phyloP scores from a whole-genome alignment of 2,329 filamentous ascomycete species.

The Rosellinia necatrix region DNA sequence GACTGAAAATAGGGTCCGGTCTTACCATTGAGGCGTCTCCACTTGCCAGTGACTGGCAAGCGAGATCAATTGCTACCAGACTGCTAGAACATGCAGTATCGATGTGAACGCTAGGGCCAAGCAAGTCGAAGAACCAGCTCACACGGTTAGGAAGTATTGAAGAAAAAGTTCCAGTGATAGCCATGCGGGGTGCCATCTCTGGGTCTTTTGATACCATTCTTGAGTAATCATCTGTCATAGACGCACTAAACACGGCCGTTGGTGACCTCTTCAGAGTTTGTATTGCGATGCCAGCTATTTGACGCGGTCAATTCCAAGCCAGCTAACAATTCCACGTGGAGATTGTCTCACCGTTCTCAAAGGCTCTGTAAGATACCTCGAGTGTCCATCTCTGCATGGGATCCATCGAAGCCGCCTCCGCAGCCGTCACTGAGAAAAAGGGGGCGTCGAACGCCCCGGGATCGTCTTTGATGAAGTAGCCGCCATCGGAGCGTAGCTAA shows the following conservation, averaged over 20 bases:
- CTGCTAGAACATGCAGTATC: conserved; percentile 47
- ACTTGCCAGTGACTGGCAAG: conserved; percentile 32
- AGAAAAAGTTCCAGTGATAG: conserved; percentile 40
- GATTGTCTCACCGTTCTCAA: conserved; percentile 42
- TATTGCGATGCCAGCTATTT: conserved; percentile 41
- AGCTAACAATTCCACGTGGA: not conserved
- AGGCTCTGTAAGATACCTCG: conserved; percentile 42
- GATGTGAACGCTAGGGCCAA: conserved; percentile 44
- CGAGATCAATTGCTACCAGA: conserved; percentile 41
- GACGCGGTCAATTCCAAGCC: conserved; percentile 3
- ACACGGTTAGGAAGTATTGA: conserved; percentile 47
- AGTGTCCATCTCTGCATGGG: conserved; percentile 44
- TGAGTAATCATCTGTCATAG: conserved; percentile 45
- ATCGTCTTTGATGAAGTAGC: conserved; percentile 44
- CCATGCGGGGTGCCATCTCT: conserved; percentile 41
- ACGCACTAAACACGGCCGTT: conserved; percentile 45
- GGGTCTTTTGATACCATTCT: conserved; percentile 42
- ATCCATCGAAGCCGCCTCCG: conserved; percentile 45
- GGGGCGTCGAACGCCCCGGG: conserved; percentile 44
- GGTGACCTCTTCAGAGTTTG: conserved; percentile 37
- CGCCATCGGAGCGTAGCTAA: conserved; percentile 32
- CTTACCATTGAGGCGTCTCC: conserved; percentile 35
- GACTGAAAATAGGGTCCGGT: not conserved
- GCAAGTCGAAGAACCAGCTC: conserved; percentile 47
- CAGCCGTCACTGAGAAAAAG: conserved; percentile 46